Percentiles rank a stretch among this genome's conserved stretches.
Evolutionary conservation across 2,329 filamentous ascomycete species (phyloP).

Genomic region (Verticillium zaregamsianum): DNA sequence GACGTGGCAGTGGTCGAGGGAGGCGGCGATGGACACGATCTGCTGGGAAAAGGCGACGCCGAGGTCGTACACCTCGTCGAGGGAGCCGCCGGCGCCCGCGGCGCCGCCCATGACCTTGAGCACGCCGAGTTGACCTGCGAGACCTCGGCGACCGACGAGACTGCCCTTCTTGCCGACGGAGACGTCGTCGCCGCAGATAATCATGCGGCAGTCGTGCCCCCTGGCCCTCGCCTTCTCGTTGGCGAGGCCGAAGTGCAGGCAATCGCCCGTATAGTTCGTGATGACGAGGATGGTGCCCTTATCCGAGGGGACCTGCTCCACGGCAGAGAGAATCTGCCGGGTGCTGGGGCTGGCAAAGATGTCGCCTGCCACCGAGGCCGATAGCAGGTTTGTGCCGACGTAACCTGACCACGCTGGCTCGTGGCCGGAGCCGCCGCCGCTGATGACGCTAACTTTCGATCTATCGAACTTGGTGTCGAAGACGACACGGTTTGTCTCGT

Average conservation of each 20-base stretch:
- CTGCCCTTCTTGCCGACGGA: constrained; percentile 55
- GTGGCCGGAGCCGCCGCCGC: constrained; percentile 53
- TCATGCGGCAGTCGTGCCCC: constrained; percentile 50
- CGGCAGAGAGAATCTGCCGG: constrained; percentile 56
- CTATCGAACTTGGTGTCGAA: constrained; percentile 40
- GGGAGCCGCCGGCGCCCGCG: constrained; percentile 38
- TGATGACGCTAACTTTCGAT: constrained; percentile 45
- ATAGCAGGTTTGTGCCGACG: constrained; percentile 58
- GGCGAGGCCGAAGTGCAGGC: constrained; percentile 57
- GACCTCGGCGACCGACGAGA: constrained; percentile 56
- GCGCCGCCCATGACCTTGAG: constrained; percentile 54
- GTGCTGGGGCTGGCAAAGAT: constrained; percentile 62
- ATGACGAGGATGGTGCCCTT: constrained; percentile 56
- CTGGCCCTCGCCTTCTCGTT: constrained; percentile 52
- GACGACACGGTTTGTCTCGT: constrained; percentile 47
- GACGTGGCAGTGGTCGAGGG: constrained; percentile 58
- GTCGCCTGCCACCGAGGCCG: constrained; percentile 56
- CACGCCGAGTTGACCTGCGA: constrained; percentile 58
- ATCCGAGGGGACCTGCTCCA: constrained; percentile 50
- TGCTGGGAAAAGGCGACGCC: constrained; percentile 45
- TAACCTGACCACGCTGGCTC: constrained; percentile 63
- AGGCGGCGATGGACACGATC: constrained; percentile 54
- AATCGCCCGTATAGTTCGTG: constrained; percentile 63
- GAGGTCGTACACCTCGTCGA: constrained; percentile 47
- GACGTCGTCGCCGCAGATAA: constrained; percentile 63